Evolutionary conservation across 2,329 filamentous ascomycete species (phyloP).

Genomic region (Pyrenochaeta sp.): DNA sequence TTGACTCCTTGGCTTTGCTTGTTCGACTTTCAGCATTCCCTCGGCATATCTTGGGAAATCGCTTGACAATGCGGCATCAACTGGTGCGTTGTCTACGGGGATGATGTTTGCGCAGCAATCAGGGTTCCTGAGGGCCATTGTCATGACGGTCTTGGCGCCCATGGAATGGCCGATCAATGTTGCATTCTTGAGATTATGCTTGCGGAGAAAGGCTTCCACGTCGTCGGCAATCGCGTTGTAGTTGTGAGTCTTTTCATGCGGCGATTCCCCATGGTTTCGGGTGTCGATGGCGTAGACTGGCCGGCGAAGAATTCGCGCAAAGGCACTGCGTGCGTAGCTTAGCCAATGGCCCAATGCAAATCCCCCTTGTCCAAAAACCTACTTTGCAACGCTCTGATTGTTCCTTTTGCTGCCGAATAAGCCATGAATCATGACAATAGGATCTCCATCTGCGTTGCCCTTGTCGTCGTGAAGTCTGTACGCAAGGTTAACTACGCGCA

Average conservation of each 20-base stretch:
- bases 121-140: conserved; percentile 76
- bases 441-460: conserved; percentile 54
- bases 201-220: conserved; percentile 76
- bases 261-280: conserved; percentile 91
- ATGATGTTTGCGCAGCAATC: conserved; percentile 74
- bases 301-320: conserved; percentile 81
- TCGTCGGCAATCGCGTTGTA: conserved; percentile 85
- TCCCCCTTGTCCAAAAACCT: no score
- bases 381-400: conserved; percentile 95
- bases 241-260: conserved; percentile 77
- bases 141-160: conserved; percentile 95
- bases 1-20: conserved; percentile 70
- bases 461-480: conserved; percentile 46
- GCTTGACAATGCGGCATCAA: conserved; percentile 76
- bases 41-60: conserved; percentile 82
- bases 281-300: conserved; percentile 87
- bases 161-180: conserved; percentile 94
- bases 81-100: conserved; percentile 89
- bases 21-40: conserved; percentile 84
- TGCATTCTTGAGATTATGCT: conserved; percentile 72
- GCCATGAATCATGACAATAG: conserved; percentile 89
- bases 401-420: conserved; percentile 96
- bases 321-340: conserved; percentile 61
- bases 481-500: conserved; percentile 39
- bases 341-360: neutral